Evolutionary conservation across 176 grass and related monocot genomes (phyloP).

Genomic region (Aegilops bicornis): DNA sequence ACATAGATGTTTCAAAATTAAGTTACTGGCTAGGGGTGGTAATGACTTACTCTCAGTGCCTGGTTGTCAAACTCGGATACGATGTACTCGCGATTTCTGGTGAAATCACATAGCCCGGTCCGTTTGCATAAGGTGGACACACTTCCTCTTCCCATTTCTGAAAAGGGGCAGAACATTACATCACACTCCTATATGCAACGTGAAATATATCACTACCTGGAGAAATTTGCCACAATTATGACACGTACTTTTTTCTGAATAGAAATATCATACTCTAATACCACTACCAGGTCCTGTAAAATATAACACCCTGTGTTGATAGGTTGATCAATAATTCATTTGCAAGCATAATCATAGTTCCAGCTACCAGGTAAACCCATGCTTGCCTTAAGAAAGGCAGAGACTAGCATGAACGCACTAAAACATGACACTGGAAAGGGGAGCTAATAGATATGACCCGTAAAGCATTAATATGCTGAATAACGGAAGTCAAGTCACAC

Average conservation of each 20-base stretch:
- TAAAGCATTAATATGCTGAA: neutral
- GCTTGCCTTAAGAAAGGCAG: neutral
- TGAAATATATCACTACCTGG: neutral
- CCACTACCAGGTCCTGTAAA: neutral
- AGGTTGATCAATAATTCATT: neutral
- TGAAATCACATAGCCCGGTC: conserved; percentile 69
- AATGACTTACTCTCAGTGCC: too few species aligned
- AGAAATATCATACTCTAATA: neutral
- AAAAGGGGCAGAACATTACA: neutral
- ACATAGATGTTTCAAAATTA: too few species aligned
- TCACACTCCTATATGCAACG: neutral
- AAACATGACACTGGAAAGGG: neutral
- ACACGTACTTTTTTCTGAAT: too few species aligned
- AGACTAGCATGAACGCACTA: neutral
- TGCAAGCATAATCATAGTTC: neutral
- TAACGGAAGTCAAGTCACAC: conserved; percentile 4
- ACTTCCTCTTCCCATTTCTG: conserved; percentile 78
- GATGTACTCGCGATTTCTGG: conserved; percentile 32
- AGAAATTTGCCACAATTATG: too few species aligned
- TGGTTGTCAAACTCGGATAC: too few species aligned
- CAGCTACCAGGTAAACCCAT: neutral
- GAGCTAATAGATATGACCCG: neutral
- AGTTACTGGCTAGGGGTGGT: too few species aligned
- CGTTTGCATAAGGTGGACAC: conserved; percentile 71
- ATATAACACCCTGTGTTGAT: neutral